A percentile compares a stretch with the other conserved stretches of the same genome.
These are phyloP conservation scores for Chaetomiaceae sp. DNA, from an alignment of 2,329 filamentous ascomycete species.

Conservation along the genomic window DNA sequence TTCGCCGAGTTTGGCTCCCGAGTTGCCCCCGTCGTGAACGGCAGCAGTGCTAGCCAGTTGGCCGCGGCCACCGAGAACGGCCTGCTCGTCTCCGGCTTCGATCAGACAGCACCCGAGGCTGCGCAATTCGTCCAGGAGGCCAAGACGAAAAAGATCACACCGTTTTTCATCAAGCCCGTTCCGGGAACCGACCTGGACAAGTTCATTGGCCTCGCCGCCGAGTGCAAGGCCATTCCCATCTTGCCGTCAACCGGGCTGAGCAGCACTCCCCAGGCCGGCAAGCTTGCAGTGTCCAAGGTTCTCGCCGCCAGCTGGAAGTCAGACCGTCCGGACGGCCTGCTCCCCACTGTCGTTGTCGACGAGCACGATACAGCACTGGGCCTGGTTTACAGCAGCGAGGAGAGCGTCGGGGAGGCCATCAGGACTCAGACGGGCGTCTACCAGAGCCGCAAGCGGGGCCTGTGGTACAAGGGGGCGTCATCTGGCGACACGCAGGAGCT, in stretches of 20 bases:
- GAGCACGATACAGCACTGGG: constrained; percentile 80
- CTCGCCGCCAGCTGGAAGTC: constrained; percentile 72
- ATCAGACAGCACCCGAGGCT: constrained; percentile 38
- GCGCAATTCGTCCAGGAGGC: constrained; percentile 41
- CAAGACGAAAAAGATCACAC: constrained; percentile 42
- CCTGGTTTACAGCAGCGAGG: constrained; percentile 88
- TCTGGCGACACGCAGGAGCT: constrained; percentile 93
- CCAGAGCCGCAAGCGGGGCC: constrained; percentile 87
- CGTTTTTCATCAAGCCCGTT: constrained; percentile 48
- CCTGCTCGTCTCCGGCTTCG: constrained; percentile 51
- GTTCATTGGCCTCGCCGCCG: constrained; percentile 45
- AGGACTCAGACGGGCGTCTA: constrained; percentile 79
- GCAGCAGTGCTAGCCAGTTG: constrained; percentile 19
- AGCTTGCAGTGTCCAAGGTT: constrained; percentile 63
- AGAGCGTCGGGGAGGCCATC: constrained; percentile 83
- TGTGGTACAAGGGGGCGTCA: constrained; percentile 95
- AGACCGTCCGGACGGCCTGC: constrained; percentile 76
- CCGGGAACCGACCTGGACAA: constrained; percentile 42
- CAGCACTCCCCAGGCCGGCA: constrained; percentile 55
- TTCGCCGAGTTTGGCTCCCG: constrained; percentile 53
- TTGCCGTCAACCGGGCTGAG: constrained; percentile 68
- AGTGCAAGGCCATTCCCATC: constrained; percentile 62
- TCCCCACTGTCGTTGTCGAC: constrained; percentile 88
- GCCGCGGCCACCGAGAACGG: constrained; percentile 40
- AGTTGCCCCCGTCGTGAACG: constrained; percentile 48